Percentiles rank a stretch among this genome's conserved stretches.
Evolutionary conservation across 2,329 filamentous ascomycete genomes (phyloP).

Genomic region (Zymoseptoria pseudotritici): DNA sequence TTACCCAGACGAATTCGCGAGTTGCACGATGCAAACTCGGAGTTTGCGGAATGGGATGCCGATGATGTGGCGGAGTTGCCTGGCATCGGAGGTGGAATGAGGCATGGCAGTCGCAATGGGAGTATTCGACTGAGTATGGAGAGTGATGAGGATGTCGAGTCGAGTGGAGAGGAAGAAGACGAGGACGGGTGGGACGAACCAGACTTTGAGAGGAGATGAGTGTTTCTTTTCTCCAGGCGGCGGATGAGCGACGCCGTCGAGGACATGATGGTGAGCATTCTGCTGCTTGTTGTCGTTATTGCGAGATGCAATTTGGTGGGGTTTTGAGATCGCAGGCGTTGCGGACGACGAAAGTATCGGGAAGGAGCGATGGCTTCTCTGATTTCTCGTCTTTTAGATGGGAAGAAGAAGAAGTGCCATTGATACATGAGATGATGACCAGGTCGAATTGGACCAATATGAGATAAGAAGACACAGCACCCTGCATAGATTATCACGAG

Average conservation of each 20-base stretch:
- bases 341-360: neutral
- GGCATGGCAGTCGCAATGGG: neutral
- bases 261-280: neutral
- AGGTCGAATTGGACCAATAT: neutral
- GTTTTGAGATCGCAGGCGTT: neutral
- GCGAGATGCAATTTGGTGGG: neutral
- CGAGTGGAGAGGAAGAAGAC: slow-evolving; percentile 3
- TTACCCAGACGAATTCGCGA: slow-evolving; percentile 1
- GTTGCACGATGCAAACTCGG: neutral
- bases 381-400: neutral
- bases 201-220: neutral
- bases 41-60: slow-evolving; percentile 2
- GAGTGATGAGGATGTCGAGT: slow-evolving; percentile 7
- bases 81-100: slow-evolving; percentile 1
- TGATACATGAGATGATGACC: neutral
- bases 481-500: neutral
- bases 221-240: neutral
- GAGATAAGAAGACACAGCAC: neutral
- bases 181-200: neutral
- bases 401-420: neutral
- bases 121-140: neutral
- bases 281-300: neutral
- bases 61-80: neutral
- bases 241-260: neutral
- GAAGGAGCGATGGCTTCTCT: neutral